Evolutionary conservation across 441 rosid genomes (phyloP).

Genomic region (Iberis amara): DNA sequence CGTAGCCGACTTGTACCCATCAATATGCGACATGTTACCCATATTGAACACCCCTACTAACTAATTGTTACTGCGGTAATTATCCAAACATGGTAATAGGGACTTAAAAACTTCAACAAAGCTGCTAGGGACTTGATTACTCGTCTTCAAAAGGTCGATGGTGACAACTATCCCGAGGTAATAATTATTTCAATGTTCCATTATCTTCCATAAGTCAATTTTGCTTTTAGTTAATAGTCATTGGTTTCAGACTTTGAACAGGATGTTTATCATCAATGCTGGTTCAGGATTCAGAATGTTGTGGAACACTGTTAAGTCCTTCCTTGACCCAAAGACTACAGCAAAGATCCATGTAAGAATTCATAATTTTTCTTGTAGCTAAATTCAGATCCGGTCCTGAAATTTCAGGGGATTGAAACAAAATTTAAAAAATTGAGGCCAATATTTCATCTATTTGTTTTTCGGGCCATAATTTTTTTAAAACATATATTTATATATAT

Average conservation of each 20-base stretch:
- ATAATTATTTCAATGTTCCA: conserved; percentile 4
- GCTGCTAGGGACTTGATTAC: conserved; percentile 80
- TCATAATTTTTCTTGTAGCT: conserved; percentile 9
- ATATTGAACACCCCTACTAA: too few species aligned
- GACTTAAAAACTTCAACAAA: conserved; percentile 75
- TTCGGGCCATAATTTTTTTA: too few species aligned
- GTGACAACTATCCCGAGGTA: conserved; percentile 92
- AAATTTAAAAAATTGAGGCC: too few species aligned
- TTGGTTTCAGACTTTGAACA: conserved; percentile 85
- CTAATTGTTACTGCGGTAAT: too few species aligned
- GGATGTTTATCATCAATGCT: conserved; percentile 94
- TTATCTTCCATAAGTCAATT: neutral
- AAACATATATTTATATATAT: too few species aligned
- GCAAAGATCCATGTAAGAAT: conserved; percentile 77
- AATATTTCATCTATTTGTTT: too few species aligned
- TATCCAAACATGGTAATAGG: too few species aligned
- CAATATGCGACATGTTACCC: too few species aligned
- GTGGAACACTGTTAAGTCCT: conserved; percentile 85
- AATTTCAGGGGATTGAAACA: too few species aligned
- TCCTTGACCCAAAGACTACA: conserved; percentile 90
- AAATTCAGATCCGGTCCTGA: too few species aligned
- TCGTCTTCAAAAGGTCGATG: conserved; percentile 75
- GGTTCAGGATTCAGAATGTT: conserved; percentile 92
- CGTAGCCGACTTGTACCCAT: too few species aligned
- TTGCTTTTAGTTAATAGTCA: too few species aligned